Conservation (phyloP, 2,329 filamentous ascomycete genomes). For the Monosporascus sp. region DNA sequence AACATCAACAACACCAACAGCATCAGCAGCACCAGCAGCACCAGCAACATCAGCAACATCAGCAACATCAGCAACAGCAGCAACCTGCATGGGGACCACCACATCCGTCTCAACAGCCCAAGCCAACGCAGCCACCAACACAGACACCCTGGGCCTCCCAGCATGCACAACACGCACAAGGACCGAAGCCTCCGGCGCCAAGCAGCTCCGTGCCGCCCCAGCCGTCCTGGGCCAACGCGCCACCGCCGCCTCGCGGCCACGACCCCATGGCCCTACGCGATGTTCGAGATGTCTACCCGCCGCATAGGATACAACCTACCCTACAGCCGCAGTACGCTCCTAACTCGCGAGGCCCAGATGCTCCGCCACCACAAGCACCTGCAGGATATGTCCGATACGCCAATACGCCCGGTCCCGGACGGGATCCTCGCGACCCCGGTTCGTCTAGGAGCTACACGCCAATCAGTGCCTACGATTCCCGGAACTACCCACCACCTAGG, state of each 20-base stretch:
- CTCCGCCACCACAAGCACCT: slow-evolving; percentile 33
- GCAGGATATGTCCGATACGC: slow-evolving; percentile 38
- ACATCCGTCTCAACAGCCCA: slow-evolving; percentile 29
- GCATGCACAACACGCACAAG: slow-evolving; percentile 32
- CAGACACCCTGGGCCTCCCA: slow-evolving; percentile 34
- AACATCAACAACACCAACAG: slow-evolving; percentile 15
- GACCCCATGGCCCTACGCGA: slow-evolving; percentile 26
- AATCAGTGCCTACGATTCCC: slow-evolving; percentile 33
- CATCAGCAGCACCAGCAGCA: slow-evolving; percentile 15
- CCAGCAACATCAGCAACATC: slow-evolving; percentile 6
- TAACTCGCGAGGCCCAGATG: slow-evolving; percentile 35
- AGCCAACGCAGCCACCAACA: slow-evolving; percentile 27
- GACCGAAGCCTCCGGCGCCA: slow-evolving; percentile 30
- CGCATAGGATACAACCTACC: slow-evolving; percentile 23
- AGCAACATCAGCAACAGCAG: slow-evolving; percentile 21
- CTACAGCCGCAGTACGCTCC: slow-evolving; percentile 31
- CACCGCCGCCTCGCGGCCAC: slow-evolving; percentile 22
- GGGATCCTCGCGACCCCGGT: slow-evolving; percentile 37
- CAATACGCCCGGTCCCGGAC: slow-evolving; percentile 34
- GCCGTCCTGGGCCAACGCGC: slow-evolving; percentile 28
- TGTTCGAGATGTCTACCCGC: slow-evolving; percentile 18
- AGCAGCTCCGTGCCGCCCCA: slow-evolving; percentile 28
- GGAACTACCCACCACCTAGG: slow-evolving; percentile 33
- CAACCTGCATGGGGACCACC: slow-evolving; percentile 29
- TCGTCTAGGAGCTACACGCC: slow-evolving; percentile 42